These are phyloP conservation scores for Panus rudis DNA, from an alignment of 768 basidiomycete species.

Conservation along the genomic window DNA sequence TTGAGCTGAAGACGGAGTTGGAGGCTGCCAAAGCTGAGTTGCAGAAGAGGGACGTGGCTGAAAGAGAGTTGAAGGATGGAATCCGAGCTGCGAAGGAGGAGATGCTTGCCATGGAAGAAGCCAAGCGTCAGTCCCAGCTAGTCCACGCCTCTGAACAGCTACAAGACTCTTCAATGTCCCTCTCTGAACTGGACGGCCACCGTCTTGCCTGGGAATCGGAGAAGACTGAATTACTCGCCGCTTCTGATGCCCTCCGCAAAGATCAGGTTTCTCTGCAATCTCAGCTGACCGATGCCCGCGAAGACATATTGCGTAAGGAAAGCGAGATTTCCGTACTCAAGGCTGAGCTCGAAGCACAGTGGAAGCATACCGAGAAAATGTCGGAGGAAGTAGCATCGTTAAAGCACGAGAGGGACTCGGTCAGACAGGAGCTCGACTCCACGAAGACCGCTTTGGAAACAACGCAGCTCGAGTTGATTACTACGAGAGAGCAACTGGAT, in stretches of 20 bases:
- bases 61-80: slow-evolving; percentile 46
- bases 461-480: slow-evolving; percentile 30
- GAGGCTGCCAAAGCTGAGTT: slow-evolving; percentile 39
- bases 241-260: slow-evolving; percentile 35
- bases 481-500: slow-evolving; percentile 33
- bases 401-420: slow-evolving; percentile 22
- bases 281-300: slow-evolving; percentile 29
- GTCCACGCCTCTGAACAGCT: slow-evolving; percentile 27
- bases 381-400: slow-evolving; percentile 40
- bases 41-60: slow-evolving; percentile 43
- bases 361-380: slow-evolving; percentile 54
- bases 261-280: slow-evolving; percentile 38
- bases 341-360: slow-evolving; percentile 63
- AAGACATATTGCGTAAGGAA: slow-evolving; percentile 28
- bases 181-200: slow-evolving; percentile 34
- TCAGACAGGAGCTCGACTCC: slow-evolving; percentile 22
- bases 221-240: slow-evolving; percentile 35
- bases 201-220: slow-evolving; percentile 47
- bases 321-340: slow-evolving; percentile 37
- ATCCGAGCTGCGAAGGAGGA: slow-evolving; percentile 51
- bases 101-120: slow-evolving; percentile 45
- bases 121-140: slow-evolving; percentile 20
- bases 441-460: slow-evolving; percentile 22
- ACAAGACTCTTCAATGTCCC: slow-evolving; percentile 7
- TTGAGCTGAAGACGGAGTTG: slow-evolving; percentile 40